Evolutionary conservation across 1,284 basidiomycete genomes (phyloP), one percentile per base, ranked within the genome.

Genomic region (Ceratorhiza oryzae-sativae): DNA sequence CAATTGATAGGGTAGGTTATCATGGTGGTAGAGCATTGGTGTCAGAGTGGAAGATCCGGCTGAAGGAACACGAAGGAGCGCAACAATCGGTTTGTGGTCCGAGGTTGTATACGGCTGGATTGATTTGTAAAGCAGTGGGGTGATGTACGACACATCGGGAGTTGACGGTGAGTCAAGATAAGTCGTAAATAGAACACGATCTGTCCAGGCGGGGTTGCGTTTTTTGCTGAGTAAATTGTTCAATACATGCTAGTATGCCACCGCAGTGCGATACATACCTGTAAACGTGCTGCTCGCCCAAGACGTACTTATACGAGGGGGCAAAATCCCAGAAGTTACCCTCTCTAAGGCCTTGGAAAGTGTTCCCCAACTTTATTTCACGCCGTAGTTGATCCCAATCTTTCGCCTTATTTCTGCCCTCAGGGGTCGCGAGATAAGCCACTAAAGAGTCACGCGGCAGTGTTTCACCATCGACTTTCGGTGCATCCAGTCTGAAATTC

Each of bases 201-300:
- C 97, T 25, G 96, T 98, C 93, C 95, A 99, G 23, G 95, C 91
- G 0, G 97, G 97, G 5, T 86, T 84, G 6, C 97, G 88, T 78
- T 90, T 93, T 30, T 82, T 80, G 79, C 88, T 93, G 61, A 74
- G 77, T 56, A n/a, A 49, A 58, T 27, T 18, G 30, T 18, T 9
- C 60, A 13, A 70, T 58, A 61, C 20, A 18, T 63, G 15, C 23
- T 6, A 15, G 45, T n/a, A 10, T n/a, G 51, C 8, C 30, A 77
- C 75, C 25, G 72, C 46, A 30, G 71, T 72, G 80, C 10, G 30
- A 2, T 20, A 30, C 85, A 73, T 67, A 94, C 93, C 86, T 87
- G 80, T 94, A 95, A 73, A 86, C 86, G 76, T 94, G 90, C 10
- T 93, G 86, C 76, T 92, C 85, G 8, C 93, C 93, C 3, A 93